phyloP scores from a whole-genome alignment of 495 filamentous ascomycete species.

The Mytilinidion resinicola region DNA sequence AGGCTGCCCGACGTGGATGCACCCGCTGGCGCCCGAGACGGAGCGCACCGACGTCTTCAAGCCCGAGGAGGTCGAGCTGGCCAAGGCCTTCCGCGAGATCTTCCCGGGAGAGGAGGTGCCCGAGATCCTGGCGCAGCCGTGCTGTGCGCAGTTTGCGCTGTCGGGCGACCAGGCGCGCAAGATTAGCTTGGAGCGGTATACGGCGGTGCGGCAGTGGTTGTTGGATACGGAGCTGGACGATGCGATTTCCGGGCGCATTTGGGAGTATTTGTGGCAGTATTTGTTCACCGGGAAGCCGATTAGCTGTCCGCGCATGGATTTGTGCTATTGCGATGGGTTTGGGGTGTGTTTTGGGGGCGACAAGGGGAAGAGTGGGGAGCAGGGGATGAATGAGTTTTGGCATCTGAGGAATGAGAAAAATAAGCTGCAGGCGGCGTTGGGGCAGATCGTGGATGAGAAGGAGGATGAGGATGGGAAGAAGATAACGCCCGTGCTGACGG shows the following conservation, averaged over 20 bases:
- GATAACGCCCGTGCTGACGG: neutral
- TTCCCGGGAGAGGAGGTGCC: constrained; percentile 12
- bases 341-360: constrained; percentile 2
- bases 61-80: constrained; percentile 13
- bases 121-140: constrained; percentile 6
- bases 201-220: constrained; percentile 57
- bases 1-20: constrained; percentile 57
- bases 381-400: neutral
- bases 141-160: constrained; percentile 54
- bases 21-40: constrained; percentile 9
- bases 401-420: neutral
- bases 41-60: constrained; percentile 17
- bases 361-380: neutral
- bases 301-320: constrained; percentile 41
- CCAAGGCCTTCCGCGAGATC: constrained; percentile 4
- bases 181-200: constrained; percentile 50
- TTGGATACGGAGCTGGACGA: constrained; percentile 51
- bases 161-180: constrained; percentile 28
- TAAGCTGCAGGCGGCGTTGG: neutral
- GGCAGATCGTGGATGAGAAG: neutral
- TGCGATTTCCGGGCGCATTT: constrained; percentile 56
- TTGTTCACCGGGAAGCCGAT: constrained; percentile 47
- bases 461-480: neutral
- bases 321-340: constrained; percentile 1
- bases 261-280: constrained; percentile 62